A percentile compares a stretch with the other conserved stretches of the same genome.
These are phyloP conservation scores for Diaporthe citriasiana DNA, from an alignment of 2,329 filamentous ascomycete genomes.

Conservation along the genomic window DNA sequence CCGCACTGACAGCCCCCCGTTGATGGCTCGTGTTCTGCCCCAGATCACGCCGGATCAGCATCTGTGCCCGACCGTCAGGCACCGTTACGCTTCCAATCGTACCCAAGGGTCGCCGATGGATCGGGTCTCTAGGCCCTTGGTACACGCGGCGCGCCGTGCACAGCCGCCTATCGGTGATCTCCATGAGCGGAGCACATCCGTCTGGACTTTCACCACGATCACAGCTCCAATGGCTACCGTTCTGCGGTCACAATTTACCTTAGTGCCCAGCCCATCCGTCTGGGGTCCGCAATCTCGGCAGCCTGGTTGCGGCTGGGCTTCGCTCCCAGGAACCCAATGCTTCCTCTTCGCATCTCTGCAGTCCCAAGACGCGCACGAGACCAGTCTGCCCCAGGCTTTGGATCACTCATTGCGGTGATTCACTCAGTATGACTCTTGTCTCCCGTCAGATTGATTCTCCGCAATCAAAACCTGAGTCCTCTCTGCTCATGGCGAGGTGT, in stretches of 20 bases:
- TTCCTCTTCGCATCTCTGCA: not conserved
- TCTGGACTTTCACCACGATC: not conserved
- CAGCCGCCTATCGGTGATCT: not conserved
- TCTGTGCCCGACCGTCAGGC: not conserved
- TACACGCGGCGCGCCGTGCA: not conserved
- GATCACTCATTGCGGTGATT: slow-evolving; percentile 30
- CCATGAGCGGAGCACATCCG: not conserved
- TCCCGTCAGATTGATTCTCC: slow-evolving; percentile 33
- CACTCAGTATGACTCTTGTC: slow-evolving; percentile 41
- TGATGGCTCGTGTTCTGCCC: not conserved
- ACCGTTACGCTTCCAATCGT: not conserved
- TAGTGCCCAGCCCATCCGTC: not conserved
- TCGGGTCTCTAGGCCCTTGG: not conserved
- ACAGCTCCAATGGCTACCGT: not conserved
- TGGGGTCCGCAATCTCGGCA: not conserved
- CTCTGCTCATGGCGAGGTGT: slow-evolving; percentile 13
- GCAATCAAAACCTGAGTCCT: slow-evolving; percentile 41
- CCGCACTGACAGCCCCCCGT: slow-evolving; percentile 29
- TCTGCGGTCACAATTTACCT: not conserved
- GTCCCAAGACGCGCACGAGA: slow-evolving; percentile 19
- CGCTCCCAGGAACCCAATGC: not conserved
- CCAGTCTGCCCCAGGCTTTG: slow-evolving; percentile 17
- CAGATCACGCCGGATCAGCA: not conserved
- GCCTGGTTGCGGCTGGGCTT: not conserved
- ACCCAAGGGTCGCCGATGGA: not conserved